Evolutionary conservation across 305 asterid genomes (phyloP).

Genomic region (Petunia hybrid): DNA sequence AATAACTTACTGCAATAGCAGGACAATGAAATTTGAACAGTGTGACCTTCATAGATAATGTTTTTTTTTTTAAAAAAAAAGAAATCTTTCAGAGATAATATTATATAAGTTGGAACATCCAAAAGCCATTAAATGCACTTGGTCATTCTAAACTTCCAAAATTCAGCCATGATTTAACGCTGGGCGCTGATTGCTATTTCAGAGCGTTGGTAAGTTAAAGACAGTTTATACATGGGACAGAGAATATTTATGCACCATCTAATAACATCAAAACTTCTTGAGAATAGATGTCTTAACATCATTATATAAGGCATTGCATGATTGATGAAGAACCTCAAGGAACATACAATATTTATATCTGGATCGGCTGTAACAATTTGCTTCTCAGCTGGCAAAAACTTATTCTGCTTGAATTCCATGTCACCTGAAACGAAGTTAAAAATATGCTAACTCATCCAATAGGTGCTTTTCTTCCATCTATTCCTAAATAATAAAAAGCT

Average conservation of each 20-base stretch:
- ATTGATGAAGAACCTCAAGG: conserved; percentile 28
- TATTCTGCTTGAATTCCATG: conserved; percentile 99
- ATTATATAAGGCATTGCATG: conserved; percentile 17
- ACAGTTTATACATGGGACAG: not conserved
- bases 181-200: conserved; percentile 11
- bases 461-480: not conserved
- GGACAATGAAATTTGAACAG: conserved; percentile 13
- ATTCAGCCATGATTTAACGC: not conserved
- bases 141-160: not conserved
- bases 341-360: conserved; percentile 77
- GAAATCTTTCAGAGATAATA: not conserved
- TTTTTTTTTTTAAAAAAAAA: not conserved
- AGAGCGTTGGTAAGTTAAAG: not conserved
- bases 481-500: conserved; percentile 6
- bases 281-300: not conserved
- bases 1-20: not conserved
- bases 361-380: conserved; percentile 94
- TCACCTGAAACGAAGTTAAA: conserved; percentile 68
- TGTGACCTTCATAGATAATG: not conserved
- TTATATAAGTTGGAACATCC: not conserved
- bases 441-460: conserved; percentile 9
- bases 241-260: conserved; percentile 9
- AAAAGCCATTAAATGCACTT: not conserved
- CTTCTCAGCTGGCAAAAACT: conserved; percentile 85
- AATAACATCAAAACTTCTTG: conserved; percentile 12